Evolutionary conservation across 2,329 filamentous ascomycete genomes (phyloP).

Genomic region (Neopestalotiopsis rosae): DNA sequence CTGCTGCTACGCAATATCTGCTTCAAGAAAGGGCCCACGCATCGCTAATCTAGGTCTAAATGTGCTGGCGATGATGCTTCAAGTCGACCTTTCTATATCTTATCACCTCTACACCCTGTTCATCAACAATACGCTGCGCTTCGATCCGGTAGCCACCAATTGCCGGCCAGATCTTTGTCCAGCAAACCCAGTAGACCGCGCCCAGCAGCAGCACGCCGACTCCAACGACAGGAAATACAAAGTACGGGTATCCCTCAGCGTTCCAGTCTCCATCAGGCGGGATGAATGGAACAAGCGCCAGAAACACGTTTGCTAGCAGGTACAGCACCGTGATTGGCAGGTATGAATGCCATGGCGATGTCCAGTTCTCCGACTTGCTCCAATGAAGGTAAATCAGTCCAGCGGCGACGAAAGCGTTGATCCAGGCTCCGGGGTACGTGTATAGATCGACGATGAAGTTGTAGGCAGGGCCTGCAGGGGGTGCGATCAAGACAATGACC

Average conservation of each 20-base stretch:
- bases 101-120: constrained; percentile 36
- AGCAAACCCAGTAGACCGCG: constrained; percentile 56
- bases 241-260: constrained; percentile 59
- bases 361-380: constrained; percentile 56
- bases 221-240: constrained; percentile 60
- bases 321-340: constrained; percentile 54
- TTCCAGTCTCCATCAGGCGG: constrained; percentile 54
- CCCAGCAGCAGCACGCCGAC: constrained; percentile 57
- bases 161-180: constrained; percentile 55
- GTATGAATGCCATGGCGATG: constrained; percentile 56
- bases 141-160: constrained; percentile 56
- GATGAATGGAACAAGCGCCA: constrained; percentile 60
- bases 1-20: too few relatives aligned
- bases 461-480: constrained; percentile 71
- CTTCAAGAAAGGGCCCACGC: not conserved
- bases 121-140: constrained; percentile 47
- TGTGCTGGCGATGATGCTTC: not conserved
- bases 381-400: constrained; percentile 59
- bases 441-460: constrained; percentile 68
- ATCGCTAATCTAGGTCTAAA: not conserved
- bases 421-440: constrained; percentile 59
- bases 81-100: constrained; percentile 32
- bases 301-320: constrained; percentile 56
- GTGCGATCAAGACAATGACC: constrained; percentile 68
- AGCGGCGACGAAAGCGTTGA: constrained; percentile 55